phyloP scores from a whole-genome alignment of 768 basidiomycete species.

The Lentinula detonsa region DNA sequence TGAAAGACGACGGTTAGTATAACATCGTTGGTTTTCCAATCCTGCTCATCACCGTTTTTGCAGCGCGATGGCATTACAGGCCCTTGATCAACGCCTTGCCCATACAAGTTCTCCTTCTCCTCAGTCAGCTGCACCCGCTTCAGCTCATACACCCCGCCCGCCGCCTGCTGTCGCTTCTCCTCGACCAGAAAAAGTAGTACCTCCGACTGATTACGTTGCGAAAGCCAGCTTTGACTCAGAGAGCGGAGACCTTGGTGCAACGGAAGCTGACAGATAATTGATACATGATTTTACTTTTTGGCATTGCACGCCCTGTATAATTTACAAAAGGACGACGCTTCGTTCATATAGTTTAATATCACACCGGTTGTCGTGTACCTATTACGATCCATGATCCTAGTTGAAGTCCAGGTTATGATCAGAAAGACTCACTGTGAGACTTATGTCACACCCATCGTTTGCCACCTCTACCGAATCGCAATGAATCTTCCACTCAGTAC shows the following conservation, averaged over 20 bases:
- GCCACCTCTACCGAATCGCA: too few species aligned
- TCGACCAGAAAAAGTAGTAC: slow-evolving; percentile 23
- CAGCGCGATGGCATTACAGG: slow-evolving; percentile 94
- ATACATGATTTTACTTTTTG: neutral
- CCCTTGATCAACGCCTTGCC: slow-evolving; percentile 89
- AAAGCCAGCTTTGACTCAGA: slow-evolving; percentile 33
- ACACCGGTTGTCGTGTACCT: neutral
- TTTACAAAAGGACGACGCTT: neutral
- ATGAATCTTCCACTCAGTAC: slow-evolving; percentile 26
- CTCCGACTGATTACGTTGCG: slow-evolving; percentile 20
- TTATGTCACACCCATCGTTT: too few species aligned
- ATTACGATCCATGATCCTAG: too few species aligned
- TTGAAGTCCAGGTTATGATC: too few species aligned
- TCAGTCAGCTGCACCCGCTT: slow-evolving; percentile 21
- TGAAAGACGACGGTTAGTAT: slow-evolving; percentile 79
- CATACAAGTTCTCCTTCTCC: slow-evolving; percentile 40
- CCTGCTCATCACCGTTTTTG: slow-evolving; percentile 2
- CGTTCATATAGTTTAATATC: neutral
- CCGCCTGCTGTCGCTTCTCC: slow-evolving; percentile 25
- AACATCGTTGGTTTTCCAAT: neutral
- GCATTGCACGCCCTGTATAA: slow-evolving; percentile 5
- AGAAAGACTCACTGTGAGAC: too few species aligned
- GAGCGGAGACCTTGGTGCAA: slow-evolving; percentile 23
- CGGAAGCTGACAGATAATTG: slow-evolving; percentile 11
- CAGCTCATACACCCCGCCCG: slow-evolving; percentile 21